Conservation (phyloP, 2,329 filamentous ascomycete species). For the Cytospora mali region DNA sequence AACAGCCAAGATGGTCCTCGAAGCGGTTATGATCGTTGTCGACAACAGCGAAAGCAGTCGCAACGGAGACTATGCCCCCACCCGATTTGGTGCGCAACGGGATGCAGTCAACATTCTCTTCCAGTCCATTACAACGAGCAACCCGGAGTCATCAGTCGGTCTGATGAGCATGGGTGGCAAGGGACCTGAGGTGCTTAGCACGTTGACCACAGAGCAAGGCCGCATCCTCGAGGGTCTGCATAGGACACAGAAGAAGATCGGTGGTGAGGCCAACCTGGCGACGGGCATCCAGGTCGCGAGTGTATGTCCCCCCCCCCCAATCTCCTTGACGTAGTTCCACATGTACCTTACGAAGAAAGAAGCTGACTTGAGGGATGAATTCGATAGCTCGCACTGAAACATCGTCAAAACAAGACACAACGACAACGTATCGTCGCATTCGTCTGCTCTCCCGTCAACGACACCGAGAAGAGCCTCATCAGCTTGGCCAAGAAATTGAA, state of each 20-base stretch:
- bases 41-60: slow-evolving; percentile 99
- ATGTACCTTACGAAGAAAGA: slow-evolving; percentile 30
- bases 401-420: slow-evolving; percentile 96
- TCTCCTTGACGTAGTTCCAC: not conserved
- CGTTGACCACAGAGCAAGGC: slow-evolving; percentile 92
- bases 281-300: slow-evolving; percentile 94
- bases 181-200: slow-evolving; percentile 95
- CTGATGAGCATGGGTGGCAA: slow-evolving; percentile 99
- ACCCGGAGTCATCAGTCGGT: slow-evolving; percentile 95
- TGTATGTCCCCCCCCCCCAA: slow-evolving; percentile 68
- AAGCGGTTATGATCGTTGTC: slow-evolving; percentile 99
- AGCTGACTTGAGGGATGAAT: not conserved
- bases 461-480: slow-evolving; percentile 85
- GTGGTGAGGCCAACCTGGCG: slow-evolving; percentile 82
- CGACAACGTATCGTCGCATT: slow-evolving; percentile 97
- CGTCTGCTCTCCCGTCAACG: slow-evolving; percentile 87
- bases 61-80: slow-evolving; percentile 91
- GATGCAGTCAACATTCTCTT: slow-evolving; percentile 96
- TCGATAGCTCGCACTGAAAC: slow-evolving; percentile 85
- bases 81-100: slow-evolving; percentile 92
- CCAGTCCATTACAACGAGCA: slow-evolving; percentile 90
- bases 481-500: slow-evolving; percentile 98
- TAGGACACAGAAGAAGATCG: slow-evolving; percentile 87
- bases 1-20: slow-evolving; percentile 82
- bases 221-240: slow-evolving; percentile 92